Evolutionary conservation across 78 protist genomes (phyloP), one percentile per base, ranked within the genome.

Genomic region (Monocercomonoides exilis): DNA sequence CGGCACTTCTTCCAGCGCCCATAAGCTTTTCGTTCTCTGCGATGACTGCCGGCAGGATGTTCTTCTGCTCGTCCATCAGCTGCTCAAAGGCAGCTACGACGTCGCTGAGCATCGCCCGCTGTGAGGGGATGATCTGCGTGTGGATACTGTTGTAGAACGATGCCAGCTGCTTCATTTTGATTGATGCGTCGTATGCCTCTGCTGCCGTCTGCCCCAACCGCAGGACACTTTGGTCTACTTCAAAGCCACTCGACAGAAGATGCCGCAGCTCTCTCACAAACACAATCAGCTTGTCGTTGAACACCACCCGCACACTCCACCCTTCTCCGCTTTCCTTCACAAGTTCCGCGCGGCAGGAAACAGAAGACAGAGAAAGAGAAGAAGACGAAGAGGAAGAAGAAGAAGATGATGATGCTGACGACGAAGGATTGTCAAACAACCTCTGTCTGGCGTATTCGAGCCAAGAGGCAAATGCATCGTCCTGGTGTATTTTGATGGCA

Each of bases 91-190:
- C 11, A 32, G n/a, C 21, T 32, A 21, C 82, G 45, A 21, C 43
- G 82, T 79, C 82, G 11, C 42, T 32, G 43, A 79, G 82, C 82
- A 79, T 79, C 6, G 5, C 36, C 11, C 6, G n/a, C 82, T 79
- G 82, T 32, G 82, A 79, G n/a, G 82, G 82, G 43, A 79, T 21
- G 21, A 79, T 6, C 82, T 79, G 82, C 6, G 82, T 79, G 6
- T 4, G 11, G 11, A 79, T 79, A 41, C 6, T 32, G 11, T 79
- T 79, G 82, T 79, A 79, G 11, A 79, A 79, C 43, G 43, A 38
- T 4, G 82, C 82, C n/a, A 79, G n/a, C 82, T 79, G 82, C 11
- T 79, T 79, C 42, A 79, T 33, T 6, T 6, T 4, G 43, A 79
- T 6, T 4, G 82, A 33, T 5, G n/a, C 45, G 11, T 41, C 5